Conservation (phyloP, 2,329 filamentous ascomycete species). For the Elsinoe arachidis region DNA sequence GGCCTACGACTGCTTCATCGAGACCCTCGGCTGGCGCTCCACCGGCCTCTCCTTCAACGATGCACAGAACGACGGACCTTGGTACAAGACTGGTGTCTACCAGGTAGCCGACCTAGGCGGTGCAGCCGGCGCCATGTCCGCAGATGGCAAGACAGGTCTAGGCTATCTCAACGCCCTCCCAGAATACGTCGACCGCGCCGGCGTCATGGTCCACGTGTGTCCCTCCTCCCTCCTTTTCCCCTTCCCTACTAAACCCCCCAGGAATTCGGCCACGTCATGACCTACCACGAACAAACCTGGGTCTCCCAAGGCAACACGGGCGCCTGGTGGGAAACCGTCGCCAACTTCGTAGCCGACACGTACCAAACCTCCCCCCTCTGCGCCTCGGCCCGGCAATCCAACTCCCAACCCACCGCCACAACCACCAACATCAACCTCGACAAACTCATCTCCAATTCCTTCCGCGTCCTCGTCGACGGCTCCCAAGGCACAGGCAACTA, state of each 20-base stretch:
- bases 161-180: conserved; percentile 38
- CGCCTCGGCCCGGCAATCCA: conserved; percentile 29
- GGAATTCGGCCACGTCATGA: conserved; percentile 43
- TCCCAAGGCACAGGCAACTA: conserved; percentile 36
- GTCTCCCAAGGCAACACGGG: conserved; percentile 39
- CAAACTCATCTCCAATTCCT: conserved; percentile 41
- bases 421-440: conserved; percentile 35
- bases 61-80: conserved; percentile 31
- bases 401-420: conserved; percentile 27
- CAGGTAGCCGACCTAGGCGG: conserved; percentile 28
- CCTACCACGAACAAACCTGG: conserved; percentile 33
- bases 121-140: conserved; percentile 34
- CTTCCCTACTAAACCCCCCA: not conserved
- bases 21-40: conserved; percentile 20
- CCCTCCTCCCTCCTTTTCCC: not conserved
- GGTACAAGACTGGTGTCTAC: conserved; percentile 42
- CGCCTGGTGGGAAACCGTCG: conserved; percentile 46
- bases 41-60: conserved; percentile 23
- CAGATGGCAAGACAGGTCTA: conserved; percentile 33
- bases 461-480: conserved; percentile 42
- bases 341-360: conserved; percentile 44
- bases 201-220: conserved; percentile 36
- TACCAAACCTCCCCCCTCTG: conserved; percentile 41
- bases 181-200: conserved; percentile 32
- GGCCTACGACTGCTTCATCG: conserved; percentile 29